Evolutionary conservation across 768 basidiomycete genomes (phyloP), one percentile per base, ranked within the genome.

Genomic region (Calocera cornea): DNA sequence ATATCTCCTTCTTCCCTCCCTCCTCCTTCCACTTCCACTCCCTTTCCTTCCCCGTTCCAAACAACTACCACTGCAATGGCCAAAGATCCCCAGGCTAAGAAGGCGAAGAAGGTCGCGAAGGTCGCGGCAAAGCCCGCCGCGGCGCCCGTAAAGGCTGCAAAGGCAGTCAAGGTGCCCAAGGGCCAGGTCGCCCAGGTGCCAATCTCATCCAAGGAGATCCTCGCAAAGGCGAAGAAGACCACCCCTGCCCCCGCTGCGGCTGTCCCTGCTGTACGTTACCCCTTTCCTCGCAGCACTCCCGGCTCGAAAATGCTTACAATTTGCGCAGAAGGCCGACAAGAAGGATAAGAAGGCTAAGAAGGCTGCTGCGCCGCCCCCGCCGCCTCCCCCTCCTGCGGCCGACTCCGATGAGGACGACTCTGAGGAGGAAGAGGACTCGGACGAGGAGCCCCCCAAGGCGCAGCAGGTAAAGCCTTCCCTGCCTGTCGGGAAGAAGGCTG

Each of bases 401-500:
- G 67, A 65, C 29, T 71, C 68, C 60, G 72, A 72, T 22, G 71
- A 71, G 38, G 72, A 73, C n/a, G 64, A 44, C 11, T 68, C 66
- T 2, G 44, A 41, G 40, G 67, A 68, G 16, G 71, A 72, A 19
- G 67, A 68, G 64, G 29, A 29, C 16, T 75, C 75, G 70, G 75
- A 77, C 41, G 84, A 84, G 41, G 84, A 86, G 73, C 83, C 83
- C 72, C 80, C 83, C 68, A 85, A 86, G 74, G 80, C 81, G 41
- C 77, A 79, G 8, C 82, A 82, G 70, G 75, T 78, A 41, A 83
- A 80, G 71, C 80, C 78, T 60, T 65, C 40, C 22, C 5, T 36
- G n/a, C 33, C 49, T 38, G 31, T 49, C 7, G 41, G 41, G 17
- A 66, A 66, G 65, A 49, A 33, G 16, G 12, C 29, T 44, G 34